Evolutionary conservation across 495 filamentous ascomycete species (phyloP).

Genomic region (Tuber melanosporum): DNA sequence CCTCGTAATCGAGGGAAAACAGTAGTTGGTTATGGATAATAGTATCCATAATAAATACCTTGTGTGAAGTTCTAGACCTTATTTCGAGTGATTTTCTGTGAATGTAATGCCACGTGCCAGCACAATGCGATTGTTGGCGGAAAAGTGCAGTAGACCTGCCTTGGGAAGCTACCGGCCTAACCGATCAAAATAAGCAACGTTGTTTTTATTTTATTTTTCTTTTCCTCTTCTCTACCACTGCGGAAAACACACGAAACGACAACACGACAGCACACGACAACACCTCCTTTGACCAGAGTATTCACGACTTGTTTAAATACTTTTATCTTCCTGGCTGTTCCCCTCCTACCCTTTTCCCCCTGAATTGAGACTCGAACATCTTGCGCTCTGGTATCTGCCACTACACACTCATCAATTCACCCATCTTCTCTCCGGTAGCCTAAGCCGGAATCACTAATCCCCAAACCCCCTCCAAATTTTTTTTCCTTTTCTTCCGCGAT

Average conservation of each 20-base stretch:
- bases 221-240: conserved; percentile 10
- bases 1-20: neutral
- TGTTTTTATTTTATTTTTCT: conserved; percentile 14
- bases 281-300: conserved; percentile 21
- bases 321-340: neutral
- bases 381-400: neutral
- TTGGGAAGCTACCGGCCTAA: conserved; percentile 3
- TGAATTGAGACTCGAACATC: neutral
- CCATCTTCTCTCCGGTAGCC: neutral
- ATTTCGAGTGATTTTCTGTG: neutral
- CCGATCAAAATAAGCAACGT: conserved; percentile 33
- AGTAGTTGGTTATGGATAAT: neutral
- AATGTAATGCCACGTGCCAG: neutral
- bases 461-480: neutral
- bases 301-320: conserved; percentile 8
- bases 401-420: neutral
- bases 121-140: neutral
- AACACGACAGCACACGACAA: conserved; percentile 6
- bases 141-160: neutral
- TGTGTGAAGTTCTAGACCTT: neutral
- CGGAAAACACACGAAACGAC: conserved; percentile 10
- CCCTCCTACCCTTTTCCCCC: neutral
- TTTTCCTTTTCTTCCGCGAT: no score
- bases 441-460: neutral
- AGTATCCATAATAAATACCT: neutral